Evolutionary conservation across 345 rosid genomes (phyloP), one percentile per base, ranked within the genome.

Genomic region (Clarkia xantiana): DNA sequence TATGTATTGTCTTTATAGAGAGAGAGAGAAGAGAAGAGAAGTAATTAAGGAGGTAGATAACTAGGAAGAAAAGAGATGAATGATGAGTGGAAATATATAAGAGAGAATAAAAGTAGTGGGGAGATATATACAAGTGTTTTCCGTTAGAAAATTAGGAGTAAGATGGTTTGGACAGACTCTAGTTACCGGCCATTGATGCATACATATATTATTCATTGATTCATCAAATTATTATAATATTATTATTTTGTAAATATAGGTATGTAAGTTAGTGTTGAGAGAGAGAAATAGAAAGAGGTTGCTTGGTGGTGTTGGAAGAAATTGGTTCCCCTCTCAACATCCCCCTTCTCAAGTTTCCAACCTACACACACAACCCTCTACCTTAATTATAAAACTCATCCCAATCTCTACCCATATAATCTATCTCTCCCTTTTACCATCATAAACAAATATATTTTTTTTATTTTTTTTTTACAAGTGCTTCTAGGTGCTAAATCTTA

Each of bases 321-420:
- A 49, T 54, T 39, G 22, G 55, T 44, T 65, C 44, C 56, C 58
- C 60, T 65, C 62, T 65, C 69, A 65, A 54, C 64, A 45, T 65
- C 69, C 50, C 50, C 62, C 56, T 55, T 13, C 0, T 18, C 29
- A 38, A 41, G 46, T 64, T 59, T 59, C 63, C 29, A 53, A 43
- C 63, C 63, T 59, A 58, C 56, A 51, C 14, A 52, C 44, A 52
- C 18, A 48, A 41, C 62, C 49, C 43, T 46, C 48, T 19, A 15
- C n/a, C 41, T 23, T 6, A 15, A 11, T 2, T 5, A 46, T 40
- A 18, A 14, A 6, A 38, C 40, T 46, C 15, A 44, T 11, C 20
- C 19, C 23, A 44, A 9, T 13, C 42, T 13, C 18, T 38, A 44
- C 10, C 29, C 18, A 11, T 43, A 8, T 11, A 17, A 9, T 6